Evolutionary conservation across 306 rosid genomes (phyloP), one percentile per base, ranked within the genome.

Genomic region (Begonia masoniana): DNA sequence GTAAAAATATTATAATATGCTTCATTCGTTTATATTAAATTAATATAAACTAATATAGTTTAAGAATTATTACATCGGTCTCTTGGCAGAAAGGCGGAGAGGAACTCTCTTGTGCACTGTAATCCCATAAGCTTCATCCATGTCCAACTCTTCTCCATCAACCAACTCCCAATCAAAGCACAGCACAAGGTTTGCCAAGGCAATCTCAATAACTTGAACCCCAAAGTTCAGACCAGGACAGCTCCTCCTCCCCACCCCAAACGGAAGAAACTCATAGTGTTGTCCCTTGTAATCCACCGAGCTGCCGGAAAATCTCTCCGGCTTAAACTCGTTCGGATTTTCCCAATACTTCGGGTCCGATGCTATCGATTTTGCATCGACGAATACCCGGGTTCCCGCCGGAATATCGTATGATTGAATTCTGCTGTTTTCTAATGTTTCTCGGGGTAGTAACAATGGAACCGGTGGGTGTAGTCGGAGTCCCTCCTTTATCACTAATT

Each of bases 381-480:
- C 73, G 47, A 70, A 77, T 51, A 82, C 2, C 60, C 78, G 71
- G 56, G 95, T 82, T 56, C 71, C 77, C 2, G 85, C 73, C 35
- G 69, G 85, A 73, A 82, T 80, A 19, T 62, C 56, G 10, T 77
- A 75, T n/a, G 80, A 85, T 17, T 82, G 78, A 21, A 77, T 52
- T 23, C 42, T 51, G 13, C 77, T 60, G 39, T 82, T 83, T 54
- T 86, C 88, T 51, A 62, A 77, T 41, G 95, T 77, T 63, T 82
- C 93, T 76, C 86, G 75, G 10, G 88, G 88, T 62, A 82, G 45
- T 61, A 82, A 42, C 5, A 82, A 68, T 3, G 95, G 93, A 61
- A 59, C 86, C 3, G 83, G 71, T 5, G 93, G 80, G 59, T 86
- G 95, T 54, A 82, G 13, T 10, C 93, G 62, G 48, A 68, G 72